Conservation (phyloP, 495 filamentous ascomycete genomes). For the Thermothielavioides terrestris region DNA sequence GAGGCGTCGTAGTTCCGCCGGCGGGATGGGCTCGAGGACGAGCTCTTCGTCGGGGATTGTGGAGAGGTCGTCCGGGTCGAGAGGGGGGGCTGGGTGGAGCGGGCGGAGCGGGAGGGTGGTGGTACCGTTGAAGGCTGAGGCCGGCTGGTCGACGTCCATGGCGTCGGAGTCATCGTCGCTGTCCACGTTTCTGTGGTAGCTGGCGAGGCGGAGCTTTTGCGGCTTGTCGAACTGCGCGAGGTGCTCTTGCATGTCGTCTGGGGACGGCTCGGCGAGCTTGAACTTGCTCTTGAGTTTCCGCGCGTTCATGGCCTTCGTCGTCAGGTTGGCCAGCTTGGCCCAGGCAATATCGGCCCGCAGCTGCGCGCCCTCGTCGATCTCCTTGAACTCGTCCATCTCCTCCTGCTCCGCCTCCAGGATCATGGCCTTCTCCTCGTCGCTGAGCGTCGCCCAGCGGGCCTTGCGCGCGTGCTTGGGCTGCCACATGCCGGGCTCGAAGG, state of each 20-base stretch:
- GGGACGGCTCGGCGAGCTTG: background rate
- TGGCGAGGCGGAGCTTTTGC: background rate
- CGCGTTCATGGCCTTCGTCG: background rate
- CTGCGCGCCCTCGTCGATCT: background rate
- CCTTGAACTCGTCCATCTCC: constrained; percentile 10
- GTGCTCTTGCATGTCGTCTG: background rate
- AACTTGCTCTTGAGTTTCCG: background rate
- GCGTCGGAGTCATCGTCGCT: background rate
- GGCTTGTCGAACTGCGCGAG: background rate
- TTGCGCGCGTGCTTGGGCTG: constrained; percentile 28
- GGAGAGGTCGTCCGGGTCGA: background rate
- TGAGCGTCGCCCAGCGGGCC: constrained; percentile 24
- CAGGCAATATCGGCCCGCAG: background rate
- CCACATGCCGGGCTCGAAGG: constrained; percentile 25
- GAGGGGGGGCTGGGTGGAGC: background rate
- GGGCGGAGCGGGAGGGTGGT: background rate
- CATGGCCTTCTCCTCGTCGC: constrained; percentile 16
- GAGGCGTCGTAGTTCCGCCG: background rate
- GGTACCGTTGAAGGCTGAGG: background rate
- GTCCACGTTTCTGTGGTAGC: background rate
- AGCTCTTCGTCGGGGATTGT: constrained; percentile 6
- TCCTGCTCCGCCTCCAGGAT: constrained; percentile 19
- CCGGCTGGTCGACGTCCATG: constrained; percentile 3
- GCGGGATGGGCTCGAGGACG: background rate
- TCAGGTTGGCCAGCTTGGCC: background rate